phyloP scores from a whole-genome alignment of 768 basidiomycete genomes.

The Lactarius trivialis region DNA sequence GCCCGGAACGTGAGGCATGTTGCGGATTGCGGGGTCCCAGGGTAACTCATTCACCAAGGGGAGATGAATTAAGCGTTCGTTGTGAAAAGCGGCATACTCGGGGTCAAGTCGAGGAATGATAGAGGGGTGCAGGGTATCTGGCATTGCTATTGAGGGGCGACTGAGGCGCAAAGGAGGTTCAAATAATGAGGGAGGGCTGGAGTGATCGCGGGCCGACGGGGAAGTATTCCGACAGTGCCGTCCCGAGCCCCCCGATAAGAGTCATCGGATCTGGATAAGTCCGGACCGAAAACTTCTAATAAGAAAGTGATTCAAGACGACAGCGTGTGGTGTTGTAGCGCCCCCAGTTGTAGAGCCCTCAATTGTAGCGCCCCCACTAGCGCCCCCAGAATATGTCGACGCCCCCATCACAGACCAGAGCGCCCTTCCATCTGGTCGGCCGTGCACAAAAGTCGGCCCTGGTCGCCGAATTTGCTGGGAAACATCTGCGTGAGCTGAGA shows the following conservation, averaged over 20 bases:
- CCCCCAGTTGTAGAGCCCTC: too few relatives aligned
- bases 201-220: not conserved
- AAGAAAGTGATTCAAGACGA: not conserved
- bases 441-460: slow-evolving; percentile 46
- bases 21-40: slow-evolving; percentile 55
- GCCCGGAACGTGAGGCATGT: slow-evolving; percentile 48
- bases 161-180: not conserved
- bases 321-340: not conserved
- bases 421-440: slow-evolving; percentile 36
- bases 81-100: slow-evolving; percentile 61
- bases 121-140: slow-evolving; percentile 57
- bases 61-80: slow-evolving; percentile 39
- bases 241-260: not conserved
- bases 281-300: slow-evolving; percentile 10
- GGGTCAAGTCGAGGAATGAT: slow-evolving; percentile 53
- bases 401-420: slow-evolving; percentile 39
- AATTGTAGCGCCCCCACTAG: too few relatives aligned
- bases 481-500: slow-evolving; percentile 47
- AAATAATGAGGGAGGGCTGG: not conserved
- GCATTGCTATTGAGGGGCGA: slow-evolving; percentile 21
- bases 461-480: slow-evolving; percentile 50
- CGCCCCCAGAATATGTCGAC: too few relatives aligned
- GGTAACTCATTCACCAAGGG: slow-evolving; percentile 49
- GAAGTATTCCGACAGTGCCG: not conserved
- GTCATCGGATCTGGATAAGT: not conserved